A percentile compares a stretch with the other conserved stretches of the same genome.
Conservation (phyloP, 257 asterid species). For the Linaria vulgaris region DNA sequence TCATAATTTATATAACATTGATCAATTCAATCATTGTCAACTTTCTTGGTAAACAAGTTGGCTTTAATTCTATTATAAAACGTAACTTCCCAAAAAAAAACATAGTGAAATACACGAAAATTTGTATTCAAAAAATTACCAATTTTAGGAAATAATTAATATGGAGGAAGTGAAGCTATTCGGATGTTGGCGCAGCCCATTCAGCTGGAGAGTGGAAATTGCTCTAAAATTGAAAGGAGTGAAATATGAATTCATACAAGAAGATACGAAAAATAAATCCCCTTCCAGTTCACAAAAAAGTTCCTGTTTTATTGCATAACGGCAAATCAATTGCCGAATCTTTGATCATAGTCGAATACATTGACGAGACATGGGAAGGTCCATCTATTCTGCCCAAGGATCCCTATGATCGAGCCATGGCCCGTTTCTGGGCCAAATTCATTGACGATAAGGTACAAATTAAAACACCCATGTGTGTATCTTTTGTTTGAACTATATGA, state of each 20-base stretch:
- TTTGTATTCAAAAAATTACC: too few species aligned
- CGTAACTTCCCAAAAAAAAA: too few species aligned
- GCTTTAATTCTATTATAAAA: too few species aligned
- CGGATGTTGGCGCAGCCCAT: conserved; percentile 45
- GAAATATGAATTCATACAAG: conserved; percentile 37
- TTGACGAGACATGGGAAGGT: conserved; percentile 47
- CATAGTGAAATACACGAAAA: too few species aligned
- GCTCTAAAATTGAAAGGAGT: conserved; percentile 47
- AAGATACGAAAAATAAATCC: conserved; percentile 41
- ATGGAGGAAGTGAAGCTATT: conserved; percentile 38
- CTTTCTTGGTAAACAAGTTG: too few species aligned
- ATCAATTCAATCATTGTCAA: too few species aligned
- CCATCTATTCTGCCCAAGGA: conserved; percentile 41
- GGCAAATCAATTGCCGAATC: conserved; percentile 51
- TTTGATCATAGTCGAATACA: conserved; percentile 44
- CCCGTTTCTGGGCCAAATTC: conserved; percentile 58
- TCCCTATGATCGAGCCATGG: conserved; percentile 40
- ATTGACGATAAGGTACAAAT: conserved; percentile 45
- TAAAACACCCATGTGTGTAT: too few species aligned
- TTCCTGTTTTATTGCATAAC: conserved; percentile 49
- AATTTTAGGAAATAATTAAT: too few species aligned
- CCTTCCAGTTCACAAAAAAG: conserved; percentile 39
- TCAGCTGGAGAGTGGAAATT: conserved; percentile 38
- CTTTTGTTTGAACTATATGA: too few species aligned
- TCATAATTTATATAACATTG: too few species aligned